Percentiles rank a stretch among this genome's conserved stretches.
Evolutionary conservation across 2,329 filamentous ascomycete genomes (phyloP).

Genomic region (Incumbomyces delicatus): DNA sequence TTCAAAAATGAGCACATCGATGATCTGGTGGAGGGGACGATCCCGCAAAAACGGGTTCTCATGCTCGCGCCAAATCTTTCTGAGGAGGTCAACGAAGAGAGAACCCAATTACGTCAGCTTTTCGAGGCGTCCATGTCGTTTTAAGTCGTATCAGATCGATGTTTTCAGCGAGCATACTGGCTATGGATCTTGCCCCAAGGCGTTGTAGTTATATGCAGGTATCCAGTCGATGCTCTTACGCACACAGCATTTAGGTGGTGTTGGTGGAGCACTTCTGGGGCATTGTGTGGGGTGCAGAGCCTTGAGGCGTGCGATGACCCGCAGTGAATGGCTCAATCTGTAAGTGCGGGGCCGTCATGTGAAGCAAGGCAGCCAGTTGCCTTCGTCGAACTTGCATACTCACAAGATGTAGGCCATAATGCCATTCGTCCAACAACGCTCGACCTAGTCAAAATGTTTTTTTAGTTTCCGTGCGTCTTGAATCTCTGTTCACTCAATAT

Average conservation of each 20-base stretch:
- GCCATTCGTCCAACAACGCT: background rate
- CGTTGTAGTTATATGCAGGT: too few relatives aligned
- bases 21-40: conserved; percentile 79
- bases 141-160: conserved; percentile 23
- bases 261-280: too few relatives aligned
- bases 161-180: too few relatives aligned
- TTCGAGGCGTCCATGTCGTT: conserved; percentile 56
- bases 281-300: too few relatives aligned
- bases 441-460: too few relatives aligned
- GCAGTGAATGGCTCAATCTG: too few relatives aligned
- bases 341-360: background rate
- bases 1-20: conserved; percentile 70
- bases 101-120: conserved; percentile 58
- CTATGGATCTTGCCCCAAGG: too few relatives aligned
- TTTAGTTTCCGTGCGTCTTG: too few relatives aligned
- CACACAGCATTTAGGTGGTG: too few relatives aligned
- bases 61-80: conserved; percentile 80
- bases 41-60: conserved; percentile 82
- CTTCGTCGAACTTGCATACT: background rate
- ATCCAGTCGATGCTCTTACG: too few relatives aligned
- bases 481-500: too few relatives aligned
- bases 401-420: background rate
- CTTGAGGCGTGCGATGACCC: too few relatives aligned
- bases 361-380: background rate
- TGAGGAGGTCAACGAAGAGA: conserved; percentile 58